Evolutionary conservation across 2,329 filamentous ascomycete genomes (phyloP), one percentile per base, ranked within the genome.

Genomic region (Colletotrichum eremochloae): DNA sequence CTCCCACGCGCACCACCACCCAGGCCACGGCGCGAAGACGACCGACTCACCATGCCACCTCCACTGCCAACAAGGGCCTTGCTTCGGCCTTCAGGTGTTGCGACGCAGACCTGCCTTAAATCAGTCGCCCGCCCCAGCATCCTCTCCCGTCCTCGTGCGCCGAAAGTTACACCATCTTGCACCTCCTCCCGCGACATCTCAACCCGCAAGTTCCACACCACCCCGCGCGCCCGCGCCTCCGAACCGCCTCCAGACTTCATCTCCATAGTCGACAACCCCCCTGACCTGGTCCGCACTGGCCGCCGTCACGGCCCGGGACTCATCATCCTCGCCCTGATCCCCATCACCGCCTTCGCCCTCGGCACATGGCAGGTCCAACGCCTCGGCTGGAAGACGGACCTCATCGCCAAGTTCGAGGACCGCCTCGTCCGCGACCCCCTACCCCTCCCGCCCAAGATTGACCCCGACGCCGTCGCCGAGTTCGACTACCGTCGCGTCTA

Each of bases 301-400:
- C 88, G 90, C 76, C 86, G 83, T 48, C 95, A 98, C 85, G 94
- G 94, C 1, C 91, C 92, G 0, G 95, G 95, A 0, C 87, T 97
- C 12, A 90, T 96, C 46, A 86, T 97, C 73, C 89, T 97, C 14
- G 94, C 94, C 52, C 84, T 97, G 64, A 98, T 99, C 78, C 96
- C 96, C 61, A 83, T 97, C 72, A 98, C 95, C 1, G 94, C 96
- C 14, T 97, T 99, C 82, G 86, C 87, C 67, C 91, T 99, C 20
- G 96, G 96, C 40, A 94, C 94, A 75, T 99, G 96, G 96, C 96
- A 99, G 81, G 93, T 99, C 66, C 91, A 97, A 81, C 93, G 96
- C 14, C 89, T 99, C 1, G 90, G 92, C 71, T 97, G 96, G 95
- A 99, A 99, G 82, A 95, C 94, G 5, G 93, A 97, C 57, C 87